Conservation (phyloP, 2,329 filamentous ascomycete species). For the Pseudogymnoascus sp. region DNA sequence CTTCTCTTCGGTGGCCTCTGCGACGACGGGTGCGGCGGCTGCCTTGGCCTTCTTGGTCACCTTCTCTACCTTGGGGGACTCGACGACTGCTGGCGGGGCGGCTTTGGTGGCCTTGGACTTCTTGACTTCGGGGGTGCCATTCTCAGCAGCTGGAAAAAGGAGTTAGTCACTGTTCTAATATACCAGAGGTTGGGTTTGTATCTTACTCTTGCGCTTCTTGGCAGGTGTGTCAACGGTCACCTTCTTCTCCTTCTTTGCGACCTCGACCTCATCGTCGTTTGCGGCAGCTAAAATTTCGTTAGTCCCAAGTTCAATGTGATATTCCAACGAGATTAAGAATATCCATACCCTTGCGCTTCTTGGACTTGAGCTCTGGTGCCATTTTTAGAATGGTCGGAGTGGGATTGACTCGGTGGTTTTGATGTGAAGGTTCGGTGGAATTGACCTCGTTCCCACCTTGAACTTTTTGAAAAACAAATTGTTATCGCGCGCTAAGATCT, state of each 20-base stretch:
- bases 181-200: neutral
- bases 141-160: conserved; percentile 23
- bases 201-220: conserved; percentile 29
- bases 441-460: conserved; percentile 7
- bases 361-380: conserved; percentile 45
- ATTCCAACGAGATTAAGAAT: neutral
- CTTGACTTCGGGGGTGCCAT: conserved; percentile 24
- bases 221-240: conserved; percentile 18
- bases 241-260: conserved; percentile 34
- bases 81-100: conserved; percentile 5
- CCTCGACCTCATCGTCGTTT: conserved; percentile 27
- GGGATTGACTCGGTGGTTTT: neutral
- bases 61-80: conserved; percentile 27
- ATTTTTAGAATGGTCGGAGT: conserved; percentile 29
- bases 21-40: conserved; percentile 13
- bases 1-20: conserved; percentile 19
- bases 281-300: conserved; percentile 27
- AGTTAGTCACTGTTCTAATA: neutral
- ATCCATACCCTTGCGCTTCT: conserved; percentile 45
- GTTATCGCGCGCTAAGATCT: conserved; percentile 8
- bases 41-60: conserved; percentile 30
- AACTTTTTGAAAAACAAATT: conserved; percentile 10
- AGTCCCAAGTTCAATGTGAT: conserved; percentile 7
- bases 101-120: conserved; percentile 27
- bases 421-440: conserved; percentile 5